Evolutionary conservation across 1,284 basidiomycete species (phyloP).

Genomic region (Cryptococcus sp.): DNA sequence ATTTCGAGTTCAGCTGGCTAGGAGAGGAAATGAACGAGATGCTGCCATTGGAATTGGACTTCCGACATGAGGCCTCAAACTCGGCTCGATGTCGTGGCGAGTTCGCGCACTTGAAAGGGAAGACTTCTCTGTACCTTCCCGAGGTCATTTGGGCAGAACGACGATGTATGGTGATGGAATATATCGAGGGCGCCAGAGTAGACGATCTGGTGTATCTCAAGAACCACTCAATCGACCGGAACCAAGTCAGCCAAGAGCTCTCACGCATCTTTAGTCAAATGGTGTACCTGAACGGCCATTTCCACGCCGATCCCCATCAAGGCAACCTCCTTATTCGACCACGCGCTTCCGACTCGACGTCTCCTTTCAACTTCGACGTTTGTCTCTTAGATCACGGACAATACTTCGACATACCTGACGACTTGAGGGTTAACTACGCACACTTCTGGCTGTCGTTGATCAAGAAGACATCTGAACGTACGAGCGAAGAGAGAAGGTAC

Average conservation of each 20-base stretch:
- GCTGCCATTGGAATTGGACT: conserved; percentile 85
- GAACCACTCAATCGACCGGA: conserved; percentile 83
- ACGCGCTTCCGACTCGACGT: conserved; percentile 63
- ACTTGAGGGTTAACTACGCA: conserved; percentile 65
- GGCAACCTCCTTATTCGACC: conserved; percentile 91
- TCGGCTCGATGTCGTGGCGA: conserved; percentile 70
- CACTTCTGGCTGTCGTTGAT: conserved; percentile 83
- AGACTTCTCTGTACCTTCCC: conserved; percentile 88
- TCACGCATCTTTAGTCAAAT: conserved; percentile 81
- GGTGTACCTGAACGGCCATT: conserved; percentile 87
- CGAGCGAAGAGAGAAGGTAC: conserved; percentile 68
- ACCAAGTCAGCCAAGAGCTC: conserved; percentile 88
- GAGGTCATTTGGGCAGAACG: conserved; percentile 79
- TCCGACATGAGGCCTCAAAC: conserved; percentile 81
- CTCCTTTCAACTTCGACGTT: conserved; percentile 91
- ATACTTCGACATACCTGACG: conserved; percentile 83
- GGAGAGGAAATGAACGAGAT: conserved; percentile 90
- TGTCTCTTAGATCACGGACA: conserved; percentile 82
- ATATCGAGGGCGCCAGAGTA: conserved; percentile 77
- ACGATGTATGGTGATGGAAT: conserved; percentile 93
- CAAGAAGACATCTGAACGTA: conserved; percentile 65
- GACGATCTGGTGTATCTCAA: conserved; percentile 87
- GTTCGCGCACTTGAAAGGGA: conserved; percentile 64
- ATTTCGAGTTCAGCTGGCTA: conserved; percentile 86
- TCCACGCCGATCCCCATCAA: conserved; percentile 54